phyloP scores from a whole-genome alignment of 2,329 filamentous ascomycete genomes.

The Cercospora nicotianae region DNA sequence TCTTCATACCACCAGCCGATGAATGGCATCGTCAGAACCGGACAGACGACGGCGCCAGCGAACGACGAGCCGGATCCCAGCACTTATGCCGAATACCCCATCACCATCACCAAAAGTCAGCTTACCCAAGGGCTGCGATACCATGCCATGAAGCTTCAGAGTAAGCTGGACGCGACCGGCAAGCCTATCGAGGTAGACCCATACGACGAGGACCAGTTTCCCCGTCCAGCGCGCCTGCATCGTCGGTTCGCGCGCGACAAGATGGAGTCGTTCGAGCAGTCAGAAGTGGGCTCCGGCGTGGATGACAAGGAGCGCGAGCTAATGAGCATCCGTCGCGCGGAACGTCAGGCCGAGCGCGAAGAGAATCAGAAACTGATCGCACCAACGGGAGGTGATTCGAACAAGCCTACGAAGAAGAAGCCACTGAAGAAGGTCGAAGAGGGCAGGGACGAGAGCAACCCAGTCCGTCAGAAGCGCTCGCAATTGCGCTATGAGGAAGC shows the following conservation, averaged over 20 bases:
- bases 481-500: constrained; percentile 85
- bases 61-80: constrained; percentile 17
- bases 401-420: constrained; percentile 55
- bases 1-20: constrained; percentile 15
- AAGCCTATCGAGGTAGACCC: constrained; percentile 53
- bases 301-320: constrained; percentile 67
- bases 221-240: constrained; percentile 83
- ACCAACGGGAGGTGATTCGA: constrained; percentile 68
- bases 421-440: constrained; percentile 79
- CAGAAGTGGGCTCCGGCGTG: constrained; percentile 41
- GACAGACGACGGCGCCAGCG: constrained; percentile 25
- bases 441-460: constrained; percentile 73
- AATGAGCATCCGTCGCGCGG: constrained; percentile 62
- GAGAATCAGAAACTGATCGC: constrained; percentile 91
- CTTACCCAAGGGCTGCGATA: constrained; percentile 77
- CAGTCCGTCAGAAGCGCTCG: constrained; percentile 67
- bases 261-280: constrained; percentile 40
- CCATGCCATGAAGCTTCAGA: constrained; percentile 81
- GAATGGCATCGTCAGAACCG: constrained; percentile 11
- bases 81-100: constrained; percentile 58
- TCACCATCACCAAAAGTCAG: constrained; percentile 80
- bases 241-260: constrained; percentile 78
- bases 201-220: constrained; percentile 78
- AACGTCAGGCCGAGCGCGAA: constrained; percentile 81
- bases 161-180: constrained; percentile 45